Conservation (phyloP, 345 rosid species). For the Cochlearia excelsa region DNA sequence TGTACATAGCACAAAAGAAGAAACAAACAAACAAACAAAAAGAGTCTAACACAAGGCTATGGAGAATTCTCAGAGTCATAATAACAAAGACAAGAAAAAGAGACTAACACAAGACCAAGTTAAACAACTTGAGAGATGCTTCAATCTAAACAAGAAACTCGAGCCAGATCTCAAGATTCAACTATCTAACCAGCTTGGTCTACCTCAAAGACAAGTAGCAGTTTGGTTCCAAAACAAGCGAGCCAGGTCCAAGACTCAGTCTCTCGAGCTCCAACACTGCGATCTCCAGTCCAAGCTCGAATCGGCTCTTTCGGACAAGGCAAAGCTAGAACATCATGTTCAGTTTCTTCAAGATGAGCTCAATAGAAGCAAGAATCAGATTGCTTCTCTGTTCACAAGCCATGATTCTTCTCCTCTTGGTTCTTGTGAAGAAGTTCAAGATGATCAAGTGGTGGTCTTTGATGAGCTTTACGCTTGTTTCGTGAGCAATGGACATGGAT, state of each 20-base stretch:
- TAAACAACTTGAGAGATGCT: conserved; percentile 65
- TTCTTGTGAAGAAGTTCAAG: conserved; percentile 38
- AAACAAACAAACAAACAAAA: background rate
- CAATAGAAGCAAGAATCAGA: conserved; percentile 44
- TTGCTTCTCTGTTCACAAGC: conserved; percentile 32
- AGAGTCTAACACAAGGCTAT: background rate
- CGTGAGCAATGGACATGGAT: conserved; percentile 42
- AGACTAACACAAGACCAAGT: conserved; percentile 74
- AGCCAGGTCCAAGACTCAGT: conserved; percentile 83
- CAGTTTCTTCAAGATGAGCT: conserved; percentile 64
- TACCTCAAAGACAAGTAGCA: conserved; percentile 80
- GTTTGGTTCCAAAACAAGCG: conserved; percentile 97
- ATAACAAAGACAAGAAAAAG: conserved; percentile 42
- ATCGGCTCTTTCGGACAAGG: conserved; percentile 49
- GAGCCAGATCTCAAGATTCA: conserved; percentile 68
- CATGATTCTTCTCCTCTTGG: conserved; percentile 30
- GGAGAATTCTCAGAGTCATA: conserved; percentile 28
- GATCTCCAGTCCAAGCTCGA: conserved; percentile 58
- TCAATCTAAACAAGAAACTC: conserved; percentile 63
- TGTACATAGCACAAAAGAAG: conserved; percentile 13
- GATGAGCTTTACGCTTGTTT: conserved; percentile 75
- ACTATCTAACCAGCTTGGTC: conserved; percentile 59
- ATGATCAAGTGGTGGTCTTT: conserved; percentile 43
- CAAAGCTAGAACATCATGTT: conserved; percentile 60
- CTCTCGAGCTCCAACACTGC: conserved; percentile 59